Conservation (phyloP, 495 filamentous ascomycete species). For the Tetracladium marchalianum region DNA sequence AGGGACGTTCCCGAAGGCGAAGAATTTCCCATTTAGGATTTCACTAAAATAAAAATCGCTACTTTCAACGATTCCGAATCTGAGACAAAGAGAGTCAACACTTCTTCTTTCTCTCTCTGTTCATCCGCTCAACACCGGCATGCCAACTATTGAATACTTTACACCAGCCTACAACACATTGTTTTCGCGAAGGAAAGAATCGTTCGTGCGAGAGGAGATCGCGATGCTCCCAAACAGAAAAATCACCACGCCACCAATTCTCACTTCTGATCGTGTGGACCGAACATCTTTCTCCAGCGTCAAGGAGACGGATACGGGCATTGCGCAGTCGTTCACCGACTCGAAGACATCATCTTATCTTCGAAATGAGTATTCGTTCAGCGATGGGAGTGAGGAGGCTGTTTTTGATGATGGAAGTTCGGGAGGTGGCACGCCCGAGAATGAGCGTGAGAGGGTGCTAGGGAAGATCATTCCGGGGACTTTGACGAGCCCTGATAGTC, state of each 20-base stretch:
- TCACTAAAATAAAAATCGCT: too few species aligned
- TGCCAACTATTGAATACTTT: too few species aligned
- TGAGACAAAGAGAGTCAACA: too few species aligned
- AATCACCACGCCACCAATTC: background rate
- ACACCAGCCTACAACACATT: too few species aligned
- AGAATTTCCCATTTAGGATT: too few species aligned
- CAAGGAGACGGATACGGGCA: constrained; percentile 36
- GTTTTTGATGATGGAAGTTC: constrained; percentile 28
- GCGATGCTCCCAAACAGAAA: background rate
- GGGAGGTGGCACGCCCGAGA: constrained; percentile 12
- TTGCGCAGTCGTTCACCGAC: constrained; percentile 64
- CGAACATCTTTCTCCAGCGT: constrained; percentile 49
- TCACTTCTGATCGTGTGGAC: constrained; percentile 17
- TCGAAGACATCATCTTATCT: constrained; percentile 52
- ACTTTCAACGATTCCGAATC: too few species aligned
- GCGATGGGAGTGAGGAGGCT: constrained; percentile 22
- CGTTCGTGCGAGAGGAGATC: too few species aligned
- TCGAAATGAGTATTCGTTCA: constrained; percentile 19
- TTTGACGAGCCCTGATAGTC: constrained; percentile 4
- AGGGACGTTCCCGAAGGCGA: too few species aligned
- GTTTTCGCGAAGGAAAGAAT: too few species aligned
- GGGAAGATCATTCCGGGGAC: constrained; percentile 1
- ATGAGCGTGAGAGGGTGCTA: background rate
- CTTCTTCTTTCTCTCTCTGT: too few species aligned
- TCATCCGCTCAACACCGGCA: too few species aligned